Evolutionary conservation across 192 early-diverging fungal genomes (phyloP), one percentile per base, ranked within the genome.

Genomic region (Phlyctochytrium arcticum): DNA sequence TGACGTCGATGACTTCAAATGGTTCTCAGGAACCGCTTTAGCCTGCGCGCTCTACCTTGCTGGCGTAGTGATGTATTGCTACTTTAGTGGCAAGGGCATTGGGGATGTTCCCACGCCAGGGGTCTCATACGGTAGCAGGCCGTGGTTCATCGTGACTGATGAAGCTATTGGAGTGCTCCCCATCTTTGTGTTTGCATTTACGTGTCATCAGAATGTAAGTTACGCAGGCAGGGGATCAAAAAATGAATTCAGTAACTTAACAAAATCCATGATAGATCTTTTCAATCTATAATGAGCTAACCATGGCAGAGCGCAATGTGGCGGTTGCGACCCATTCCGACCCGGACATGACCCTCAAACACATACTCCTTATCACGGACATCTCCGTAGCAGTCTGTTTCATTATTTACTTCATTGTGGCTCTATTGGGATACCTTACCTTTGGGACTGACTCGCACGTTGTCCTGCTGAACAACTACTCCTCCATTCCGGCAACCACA

Each of bases 171-270:
- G 85, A 4, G 85, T 86, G 23, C 69, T 96, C 26, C 92, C 93
- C 7, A 86, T 94, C 21, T 96, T 94, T 78, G 85, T 96, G 12
- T 96, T 96, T 82, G 90, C 90, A 6, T 96, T 96, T 60, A 94
- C 94, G 19, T 96, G 93, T 70, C 93, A 96, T 72, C 93, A 96
- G 71, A 96, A 93, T 71, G 85, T 87, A 73, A 73, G 35, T 35
- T 36, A n/a, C n/a, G n/a, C n/a, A n/a, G n/a, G n/a, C n/a, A n/a
- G n/a, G n/a, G n/a, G n/a, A n/a, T n/a, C n/a, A n/a, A n/a, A n/a
- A n/a, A n/a, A n/a, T n/a, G n/a, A n/a, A n/a, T n/a, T n/a, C n/a
- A n/a, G n/a, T n/a, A n/a, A n/a, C n/a, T n/a, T n/a, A n/a, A n/a
- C n/a, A n/a, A n/a, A n/a, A n/a, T n/a, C n/a, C 19, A 24, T 36